Conservation (phyloP, 2,329 filamentous ascomycete species). For the Ophiostoma piceae region DNA sequence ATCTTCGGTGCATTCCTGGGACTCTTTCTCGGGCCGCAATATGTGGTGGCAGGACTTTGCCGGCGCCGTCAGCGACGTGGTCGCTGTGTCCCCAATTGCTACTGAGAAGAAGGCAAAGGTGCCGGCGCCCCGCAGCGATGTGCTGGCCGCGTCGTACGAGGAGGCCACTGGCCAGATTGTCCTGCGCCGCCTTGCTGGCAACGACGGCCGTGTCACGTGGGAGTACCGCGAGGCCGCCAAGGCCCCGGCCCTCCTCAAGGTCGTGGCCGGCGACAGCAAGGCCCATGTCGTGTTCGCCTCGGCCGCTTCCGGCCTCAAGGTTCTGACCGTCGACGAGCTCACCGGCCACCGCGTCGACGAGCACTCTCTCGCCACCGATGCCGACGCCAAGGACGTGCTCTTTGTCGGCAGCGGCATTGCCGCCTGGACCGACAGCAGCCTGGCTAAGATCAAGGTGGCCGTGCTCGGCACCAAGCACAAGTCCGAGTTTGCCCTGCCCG, state of each 20-base stretch:
- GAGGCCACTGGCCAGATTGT: constrained; percentile 45
- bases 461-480: constrained; percentile 57
- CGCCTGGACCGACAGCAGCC: constrained; percentile 60
- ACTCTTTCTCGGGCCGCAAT: constrained; percentile 72
- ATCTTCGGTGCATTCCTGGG: constrained; percentile 70
- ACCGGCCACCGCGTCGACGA: constrained; percentile 70
- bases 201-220: constrained; percentile 71
- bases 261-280: constrained; percentile 59
- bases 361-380: constrained; percentile 65
- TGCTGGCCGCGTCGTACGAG: constrained; percentile 21
- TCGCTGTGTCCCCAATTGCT: constrained; percentile 51
- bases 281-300: constrained; percentile 76
- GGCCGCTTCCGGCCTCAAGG: constrained; percentile 63
- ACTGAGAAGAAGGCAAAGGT: constrained; percentile 49
- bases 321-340: constrained; percentile 65
- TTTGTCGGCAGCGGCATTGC: constrained; percentile 72
- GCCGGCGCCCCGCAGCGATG: constrained; percentile 28
- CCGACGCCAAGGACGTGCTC: constrained; percentile 61
- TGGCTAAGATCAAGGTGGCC: constrained; percentile 62
- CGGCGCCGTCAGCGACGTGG: constrained; percentile 61
- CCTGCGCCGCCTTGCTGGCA: constrained; percentile 67
- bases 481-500: constrained; percentile 34
- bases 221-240: constrained; percentile 61
- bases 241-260: constrained; percentile 58
- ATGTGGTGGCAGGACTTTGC: constrained; percentile 64